phyloP scores from a whole-genome alignment of 1,284 basidiomycete genomes.

The Marasmius fiardii region DNA sequence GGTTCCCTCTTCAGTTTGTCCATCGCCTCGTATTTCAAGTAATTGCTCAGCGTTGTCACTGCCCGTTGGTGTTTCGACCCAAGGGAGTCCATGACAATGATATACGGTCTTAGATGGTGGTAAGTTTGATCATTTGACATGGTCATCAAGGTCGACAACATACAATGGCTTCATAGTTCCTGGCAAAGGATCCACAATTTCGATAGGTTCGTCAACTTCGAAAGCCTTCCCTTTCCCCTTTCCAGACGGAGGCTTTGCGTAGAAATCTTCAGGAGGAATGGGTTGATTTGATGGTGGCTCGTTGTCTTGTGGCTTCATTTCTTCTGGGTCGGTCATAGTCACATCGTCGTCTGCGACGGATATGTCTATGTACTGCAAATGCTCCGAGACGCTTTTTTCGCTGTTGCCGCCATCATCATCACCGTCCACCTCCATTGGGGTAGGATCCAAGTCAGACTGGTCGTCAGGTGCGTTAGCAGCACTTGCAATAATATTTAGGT shows the following conservation, averaged over 20 bases:
- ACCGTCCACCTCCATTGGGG: neutral
- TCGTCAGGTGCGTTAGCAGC: neutral
- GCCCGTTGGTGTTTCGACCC: conserved; percentile 67
- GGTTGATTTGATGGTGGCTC: neutral
- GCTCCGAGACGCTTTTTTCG: neutral
- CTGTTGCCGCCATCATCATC: conserved; percentile 1
- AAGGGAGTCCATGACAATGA: conserved; percentile 89
- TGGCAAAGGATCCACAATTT: neutral
- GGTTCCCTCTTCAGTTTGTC: conserved; percentile 59
- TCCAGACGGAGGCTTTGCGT: neutral
- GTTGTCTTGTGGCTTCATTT: neutral
- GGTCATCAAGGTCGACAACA: neutral
- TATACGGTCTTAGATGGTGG: conserved; percentile 53
- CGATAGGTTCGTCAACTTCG: neutral
- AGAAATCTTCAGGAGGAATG: neutral
- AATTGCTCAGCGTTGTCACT: conserved; percentile 57
- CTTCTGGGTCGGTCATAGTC: neutral
- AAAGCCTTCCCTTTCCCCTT: neutral
- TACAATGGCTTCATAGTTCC: neutral
- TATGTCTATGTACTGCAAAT: neutral
- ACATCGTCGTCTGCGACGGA: neutral
- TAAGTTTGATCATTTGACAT: neutral
- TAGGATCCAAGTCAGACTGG: neutral
- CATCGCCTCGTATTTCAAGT: conserved; percentile 76
- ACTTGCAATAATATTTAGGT: neutral